Base-by-base conservation (phyloP, 805 yeast genomes). In the Cyberlindnera saturnus region DNA sequence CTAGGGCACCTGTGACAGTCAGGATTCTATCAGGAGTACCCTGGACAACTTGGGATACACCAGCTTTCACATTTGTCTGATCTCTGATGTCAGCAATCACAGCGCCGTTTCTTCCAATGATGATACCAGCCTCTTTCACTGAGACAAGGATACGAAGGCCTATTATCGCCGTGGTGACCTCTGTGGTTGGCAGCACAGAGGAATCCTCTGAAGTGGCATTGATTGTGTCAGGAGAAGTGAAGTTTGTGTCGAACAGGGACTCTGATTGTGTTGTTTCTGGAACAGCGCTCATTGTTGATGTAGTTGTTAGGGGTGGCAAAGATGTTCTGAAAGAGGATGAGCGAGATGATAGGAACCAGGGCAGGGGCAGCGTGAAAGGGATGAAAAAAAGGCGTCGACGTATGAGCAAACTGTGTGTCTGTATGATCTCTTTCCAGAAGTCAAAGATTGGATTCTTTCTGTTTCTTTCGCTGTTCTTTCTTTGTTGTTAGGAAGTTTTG, bases 41-140 rank as follows among this genome's bases (percentile, higher is more conserved):
- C 13, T 81, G 82, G 31, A 81, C 78, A 33, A 85, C 81, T 55
- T 82, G 83, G 13, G 95, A 82, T 37, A 89, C 87, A 15, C 95
- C 96, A 5, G 95, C 95, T 59, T 83, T 86, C 46, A 89, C 88
- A 43, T 75, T 74, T 28, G 91, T 85, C 45, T 75, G 75, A 39
- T 78, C 87, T 51, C 96, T 73, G 38, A 89, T 77, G 31, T 75
- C 72, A 43, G 89, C 84, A 47, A 89, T 88, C 43, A 82, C 82
- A 39, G 74, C 70, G 37, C 96, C 96, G 50, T 78, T 83, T 51
- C 84, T 84, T 42, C 96, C 96, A 53, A 89, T 89, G 48, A 89
- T 78, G 48, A 88, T 85, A 15, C 96, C 96, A 11, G 95, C 90
- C 62, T 89, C 96, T 58, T 82, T 84, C 43, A 89, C 77, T 3